A percentile compares a stretch with the other conserved stretches of the same genome.
Conservation (phyloP, 441 rosid species). For the Dalechampia spathulata region DNA sequence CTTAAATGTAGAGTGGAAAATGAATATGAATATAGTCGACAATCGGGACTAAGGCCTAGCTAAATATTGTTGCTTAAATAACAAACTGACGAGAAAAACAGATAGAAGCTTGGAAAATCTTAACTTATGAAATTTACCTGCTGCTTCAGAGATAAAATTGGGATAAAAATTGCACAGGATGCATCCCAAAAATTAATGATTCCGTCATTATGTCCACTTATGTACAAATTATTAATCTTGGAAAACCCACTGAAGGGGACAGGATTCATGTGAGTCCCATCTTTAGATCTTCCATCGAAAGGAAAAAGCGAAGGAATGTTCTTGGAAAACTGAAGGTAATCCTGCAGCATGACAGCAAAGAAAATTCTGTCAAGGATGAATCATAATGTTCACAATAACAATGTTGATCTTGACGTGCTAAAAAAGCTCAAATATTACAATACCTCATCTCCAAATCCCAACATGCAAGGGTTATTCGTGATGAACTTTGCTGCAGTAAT, state of each 20-base stretch:
- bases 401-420: neutral
- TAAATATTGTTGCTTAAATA: no score
- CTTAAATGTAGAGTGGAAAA: no score
- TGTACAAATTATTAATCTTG: conserved; percentile 68
- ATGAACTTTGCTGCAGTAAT: conserved; percentile 56
- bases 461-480: conserved; percentile 35
- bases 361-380: neutral
- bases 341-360: conserved; percentile 24
- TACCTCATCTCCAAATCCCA: conserved; percentile 62
- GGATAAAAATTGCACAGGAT: conserved; percentile 61
- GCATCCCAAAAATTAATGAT: conserved; percentile 78
- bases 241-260: conserved; percentile 58
- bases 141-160: conserved; percentile 55
- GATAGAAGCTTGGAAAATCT: no score
- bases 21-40: no score
- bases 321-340: conserved; percentile 46
- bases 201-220: conserved; percentile 89
- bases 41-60: no score
- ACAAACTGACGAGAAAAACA: neutral
- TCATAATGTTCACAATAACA: neutral
- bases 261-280: conserved; percentile 30
- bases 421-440: conserved; percentile 8
- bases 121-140: conserved; percentile 71
- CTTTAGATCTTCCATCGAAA: conserved; percentile 48
- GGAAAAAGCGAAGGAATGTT: conserved; percentile 49